Evolutionary conservation across 768 basidiomycete genomes (phyloP).

Genomic region (Termitomyces bulborhizus): DNA sequence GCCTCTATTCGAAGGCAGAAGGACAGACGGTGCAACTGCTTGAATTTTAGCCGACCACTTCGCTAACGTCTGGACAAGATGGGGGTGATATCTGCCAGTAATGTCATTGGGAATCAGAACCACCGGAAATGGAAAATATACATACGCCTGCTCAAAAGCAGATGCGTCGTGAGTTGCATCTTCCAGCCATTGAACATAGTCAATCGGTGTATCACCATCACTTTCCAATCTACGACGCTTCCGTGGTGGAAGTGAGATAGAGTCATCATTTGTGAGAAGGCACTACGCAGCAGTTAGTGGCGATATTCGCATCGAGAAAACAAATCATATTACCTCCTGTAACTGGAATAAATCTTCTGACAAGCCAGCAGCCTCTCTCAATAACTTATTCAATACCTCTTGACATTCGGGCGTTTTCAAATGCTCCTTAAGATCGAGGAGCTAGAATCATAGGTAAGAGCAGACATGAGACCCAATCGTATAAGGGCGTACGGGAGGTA

Average conservation of each 20-base stretch:
- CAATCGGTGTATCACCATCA: slow-evolving; percentile 19
- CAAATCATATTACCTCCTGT: slow-evolving; percentile 48
- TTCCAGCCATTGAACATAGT: slow-evolving; percentile 31
- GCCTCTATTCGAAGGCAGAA: slow-evolving; percentile 64
- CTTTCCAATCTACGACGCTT: slow-evolving; percentile 47
- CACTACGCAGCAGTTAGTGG: slow-evolving; percentile 23
- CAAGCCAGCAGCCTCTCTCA: slow-evolving; percentile 54
- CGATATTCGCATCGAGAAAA: neutral
- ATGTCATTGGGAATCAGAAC: neutral
- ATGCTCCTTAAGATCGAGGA: slow-evolving; percentile 28
- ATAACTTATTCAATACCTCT: slow-evolving; percentile 41
- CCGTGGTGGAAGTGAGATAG: slow-evolving; percentile 40
- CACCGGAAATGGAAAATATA: slow-evolving; percentile 5
- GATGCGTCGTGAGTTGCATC: slow-evolving; percentile 35
- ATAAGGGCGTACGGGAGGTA: slow-evolving; percentile 50
- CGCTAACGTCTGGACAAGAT: slow-evolving; percentile 68
- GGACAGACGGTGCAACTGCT: slow-evolving; percentile 77
- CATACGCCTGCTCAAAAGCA: slow-evolving; percentile 49
- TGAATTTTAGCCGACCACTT: slow-evolving; percentile 98
- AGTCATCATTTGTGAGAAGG: slow-evolving; percentile 42
- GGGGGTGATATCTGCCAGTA: slow-evolving; percentile 49
- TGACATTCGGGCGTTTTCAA: slow-evolving; percentile 33
- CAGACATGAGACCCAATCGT: neutral
- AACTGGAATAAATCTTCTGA: slow-evolving; percentile 64
- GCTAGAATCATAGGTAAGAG: slow-evolving; percentile 18